phyloP scores from a whole-genome alignment of 371 early-diverging fungal genomes.

The Mucor plumbeus region DNA sequence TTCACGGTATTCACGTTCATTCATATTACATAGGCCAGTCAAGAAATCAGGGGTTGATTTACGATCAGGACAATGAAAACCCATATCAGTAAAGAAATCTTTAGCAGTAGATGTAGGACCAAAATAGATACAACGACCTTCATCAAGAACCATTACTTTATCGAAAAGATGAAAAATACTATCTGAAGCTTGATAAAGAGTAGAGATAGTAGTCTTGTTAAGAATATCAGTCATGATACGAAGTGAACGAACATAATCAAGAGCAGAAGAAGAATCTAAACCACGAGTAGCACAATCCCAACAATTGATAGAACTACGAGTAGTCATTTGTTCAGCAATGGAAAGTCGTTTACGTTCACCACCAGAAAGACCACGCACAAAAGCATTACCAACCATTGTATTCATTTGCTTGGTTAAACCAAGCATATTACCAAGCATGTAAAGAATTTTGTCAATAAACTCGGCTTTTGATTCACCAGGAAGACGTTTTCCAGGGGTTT shows the following conservation, averaged over 20 bases:
- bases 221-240: constrained; percentile 69
- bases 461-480: constrained; percentile 46
- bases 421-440: constrained; percentile 70
- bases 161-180: constrained; percentile 80
- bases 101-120: constrained; percentile 69
- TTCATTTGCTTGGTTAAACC: constrained; percentile 77
- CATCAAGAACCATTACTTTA: constrained; percentile 73
- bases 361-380: constrained; percentile 82
- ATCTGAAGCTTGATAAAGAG: constrained; percentile 72
- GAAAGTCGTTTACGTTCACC: constrained; percentile 90
- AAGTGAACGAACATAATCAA: constrained; percentile 76
- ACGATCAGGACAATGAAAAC: constrained; percentile 72
- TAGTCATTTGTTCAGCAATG: constrained; percentile 88
- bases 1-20: constrained; percentile 62
- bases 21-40: constrained; percentile 66
- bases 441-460: constrained; percentile 53
- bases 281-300: constrained; percentile 92
- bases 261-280: constrained; percentile 90
- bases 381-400: constrained; percentile 85
- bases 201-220: constrained; percentile 61
- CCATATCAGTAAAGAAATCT: constrained; percentile 67
- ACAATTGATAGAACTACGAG: constrained; percentile 74
- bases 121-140: constrained; percentile 77
- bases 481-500: constrained; percentile 65
- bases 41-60: constrained; percentile 81